phyloP scores from a whole-genome alignment of 768 basidiomycete species.

The Clavaria fumosa region DNA sequence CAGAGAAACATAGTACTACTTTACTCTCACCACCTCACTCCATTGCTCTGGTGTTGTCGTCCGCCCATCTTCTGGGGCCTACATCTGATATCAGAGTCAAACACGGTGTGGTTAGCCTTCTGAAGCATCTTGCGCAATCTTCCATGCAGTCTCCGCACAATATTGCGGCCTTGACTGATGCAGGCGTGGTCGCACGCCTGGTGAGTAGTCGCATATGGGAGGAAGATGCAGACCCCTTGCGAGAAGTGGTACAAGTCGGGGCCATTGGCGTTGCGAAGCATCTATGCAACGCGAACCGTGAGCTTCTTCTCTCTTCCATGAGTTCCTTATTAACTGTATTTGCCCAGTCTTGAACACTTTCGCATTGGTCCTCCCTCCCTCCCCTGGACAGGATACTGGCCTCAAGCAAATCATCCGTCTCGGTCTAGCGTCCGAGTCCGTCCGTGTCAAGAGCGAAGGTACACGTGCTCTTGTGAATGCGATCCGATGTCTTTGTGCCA shows the following conservation, averaged over 20 bases:
- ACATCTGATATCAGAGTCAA: conserved; percentile 66
- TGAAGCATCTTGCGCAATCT: conserved; percentile 74
- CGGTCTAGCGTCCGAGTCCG: conserved; percentile 61
- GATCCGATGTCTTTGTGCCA: conserved; percentile 62
- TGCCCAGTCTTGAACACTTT: conserved; percentile 29
- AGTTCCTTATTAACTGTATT: neutral
- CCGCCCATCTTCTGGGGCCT: conserved; percentile 36
- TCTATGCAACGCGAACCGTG: conserved; percentile 64
- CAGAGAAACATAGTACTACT: conserved; percentile 44
- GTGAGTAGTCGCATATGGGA: conserved; percentile 53
- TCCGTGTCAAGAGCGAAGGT: conserved; percentile 78
- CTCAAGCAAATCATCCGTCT: conserved; percentile 61
- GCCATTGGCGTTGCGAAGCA: conserved; percentile 86
- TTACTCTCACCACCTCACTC: conserved; percentile 52
- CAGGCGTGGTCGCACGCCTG: conserved; percentile 47
- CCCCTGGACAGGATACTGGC: conserved; percentile 26
- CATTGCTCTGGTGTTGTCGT: conserved; percentile 45
- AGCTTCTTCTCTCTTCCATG: conserved; percentile 12
- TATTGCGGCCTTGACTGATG: conserved; percentile 40
- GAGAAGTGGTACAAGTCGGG: conserved; percentile 73
- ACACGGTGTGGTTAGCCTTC: conserved; percentile 74
- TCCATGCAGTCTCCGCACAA: conserved; percentile 42
- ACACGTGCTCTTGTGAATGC: conserved; percentile 80
- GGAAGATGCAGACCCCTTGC: conserved; percentile 58
- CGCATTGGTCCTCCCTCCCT: conserved; percentile 34